A percentile compares a stretch with the other conserved stretches of the same genome.
These are phyloP conservation scores for Leccinum rimulosum DNA, from an alignment of 768 basidiomycete genomes.

Conservation along the genomic window DNA sequence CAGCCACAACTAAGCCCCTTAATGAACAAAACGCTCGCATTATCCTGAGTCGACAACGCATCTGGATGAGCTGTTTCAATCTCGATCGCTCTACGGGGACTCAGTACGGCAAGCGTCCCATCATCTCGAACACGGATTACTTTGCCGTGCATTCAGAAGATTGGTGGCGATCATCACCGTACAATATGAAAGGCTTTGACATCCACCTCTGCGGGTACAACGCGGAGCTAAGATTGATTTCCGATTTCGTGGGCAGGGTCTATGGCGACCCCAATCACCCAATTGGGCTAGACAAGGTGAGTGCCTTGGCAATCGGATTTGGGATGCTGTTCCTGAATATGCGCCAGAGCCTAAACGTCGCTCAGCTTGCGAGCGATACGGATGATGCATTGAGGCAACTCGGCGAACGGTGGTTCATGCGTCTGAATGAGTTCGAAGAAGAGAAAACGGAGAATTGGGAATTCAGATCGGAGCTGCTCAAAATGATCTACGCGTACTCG, in stretches of 20 bases:
- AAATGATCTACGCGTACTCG: conserved; percentile 63
- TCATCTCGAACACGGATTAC: conserved; percentile 75
- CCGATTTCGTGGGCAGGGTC: conserved; percentile 57
- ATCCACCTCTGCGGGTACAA: conserved; percentile 81
- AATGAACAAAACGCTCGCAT: conserved; percentile 84
- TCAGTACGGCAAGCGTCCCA: conserved; percentile 86
- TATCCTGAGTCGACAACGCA: conserved; percentile 84
- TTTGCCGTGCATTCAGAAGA: conserved; percentile 65
- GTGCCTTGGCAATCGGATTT: not conserved
- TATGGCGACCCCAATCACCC: conserved; percentile 74
- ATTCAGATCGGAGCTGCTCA: conserved; percentile 62
- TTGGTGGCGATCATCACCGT: conserved; percentile 69
- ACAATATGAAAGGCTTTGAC: conserved; percentile 72
- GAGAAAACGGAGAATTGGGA: conserved; percentile 48
- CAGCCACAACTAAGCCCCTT: conserved; percentile 64
- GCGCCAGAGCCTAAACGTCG: conserved; percentile 59
- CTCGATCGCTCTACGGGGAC: conserved; percentile 85
- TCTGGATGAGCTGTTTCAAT: conserved; percentile 91
- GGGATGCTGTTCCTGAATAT: conserved; percentile 2
- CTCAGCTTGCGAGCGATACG: conserved; percentile 58
- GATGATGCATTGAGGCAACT: conserved; percentile 67
- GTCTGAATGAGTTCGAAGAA: conserved; percentile 49
- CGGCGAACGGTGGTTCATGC: conserved; percentile 53
- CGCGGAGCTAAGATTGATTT: conserved; percentile 64
- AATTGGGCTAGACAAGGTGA: conserved; percentile 72